phyloP scores from a whole-genome alignment of 306 rosid genomes.

The Albizia julibrissin region DNA sequence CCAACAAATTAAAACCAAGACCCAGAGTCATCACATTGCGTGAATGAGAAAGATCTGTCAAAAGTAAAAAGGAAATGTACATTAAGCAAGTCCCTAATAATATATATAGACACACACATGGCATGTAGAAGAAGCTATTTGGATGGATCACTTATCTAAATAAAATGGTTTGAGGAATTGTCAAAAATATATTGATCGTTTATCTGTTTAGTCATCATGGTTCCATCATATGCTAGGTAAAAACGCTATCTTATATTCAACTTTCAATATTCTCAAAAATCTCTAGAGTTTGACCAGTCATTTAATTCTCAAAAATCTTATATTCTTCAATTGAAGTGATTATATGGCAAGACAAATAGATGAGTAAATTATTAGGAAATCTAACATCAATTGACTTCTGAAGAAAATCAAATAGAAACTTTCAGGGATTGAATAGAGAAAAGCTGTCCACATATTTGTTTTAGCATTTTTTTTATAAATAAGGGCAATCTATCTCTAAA shows the following conservation, averaged over 20 bases:
- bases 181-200: no score
- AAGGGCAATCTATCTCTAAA: neutral
- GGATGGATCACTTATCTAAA: no score
- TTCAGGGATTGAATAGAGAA: neutral
- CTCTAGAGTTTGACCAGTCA: neutral
- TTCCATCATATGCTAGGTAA: no score
- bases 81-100: neutral
- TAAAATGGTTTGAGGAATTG: no score
- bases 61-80: neutral
- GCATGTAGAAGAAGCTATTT: no score
- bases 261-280: neutral
- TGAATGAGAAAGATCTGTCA: slow-evolving; percentile 7
- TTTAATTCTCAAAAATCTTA: neutral
- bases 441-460: neutral
- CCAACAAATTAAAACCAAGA: neutral
- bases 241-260: no score
- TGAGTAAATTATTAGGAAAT: no score
- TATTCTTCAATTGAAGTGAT: no score
- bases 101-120: no score
- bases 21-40: neutral
- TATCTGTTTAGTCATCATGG: no score
- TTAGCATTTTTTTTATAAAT: neutral
- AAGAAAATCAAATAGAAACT: no score
- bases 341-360: no score
- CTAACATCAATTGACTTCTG: neutral